Conservation (phyloP, 441 rosid species). For the Sinapis alba region DNA sequence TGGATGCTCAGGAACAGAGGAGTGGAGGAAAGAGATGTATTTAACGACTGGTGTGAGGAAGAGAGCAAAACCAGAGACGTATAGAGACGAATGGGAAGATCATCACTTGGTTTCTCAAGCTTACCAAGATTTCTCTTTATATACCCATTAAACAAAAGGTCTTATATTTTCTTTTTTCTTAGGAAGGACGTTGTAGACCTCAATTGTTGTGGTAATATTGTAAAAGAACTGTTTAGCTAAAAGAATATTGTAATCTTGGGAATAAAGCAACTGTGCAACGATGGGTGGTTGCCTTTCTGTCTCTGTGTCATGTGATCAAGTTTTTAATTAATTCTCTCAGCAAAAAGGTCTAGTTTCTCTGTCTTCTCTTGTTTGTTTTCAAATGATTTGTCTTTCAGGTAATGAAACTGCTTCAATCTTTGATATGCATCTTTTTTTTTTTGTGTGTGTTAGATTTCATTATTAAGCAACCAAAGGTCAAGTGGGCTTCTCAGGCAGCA, state of each 20-base stretch:
- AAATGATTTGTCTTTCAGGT: neutral
- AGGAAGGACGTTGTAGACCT: neutral
- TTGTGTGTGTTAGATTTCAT: neutral
- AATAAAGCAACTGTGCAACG: neutral
- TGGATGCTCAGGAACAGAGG: constrained; percentile 48
- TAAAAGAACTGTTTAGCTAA: neutral
- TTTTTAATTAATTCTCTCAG: neutral
- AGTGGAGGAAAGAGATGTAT: constrained; percentile 67
- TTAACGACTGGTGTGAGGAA: constrained; percentile 10
- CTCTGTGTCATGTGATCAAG: constrained; percentile 3
- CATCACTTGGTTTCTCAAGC: constrained; percentile 42
- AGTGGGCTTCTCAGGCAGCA: neutral
- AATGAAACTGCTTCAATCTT: neutral
- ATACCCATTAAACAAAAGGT: neutral
- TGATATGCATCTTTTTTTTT: neutral
- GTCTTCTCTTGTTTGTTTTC: constrained; percentile 5
- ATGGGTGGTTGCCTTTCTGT: neutral
- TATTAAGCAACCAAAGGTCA: neutral
- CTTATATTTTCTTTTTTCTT: neutral
- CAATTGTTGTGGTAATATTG: neutral
- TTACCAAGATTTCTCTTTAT: constrained; percentile 15
- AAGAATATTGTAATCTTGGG: neutral
- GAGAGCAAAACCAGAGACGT: constrained; percentile 44
- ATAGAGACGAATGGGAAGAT: constrained; percentile 80
- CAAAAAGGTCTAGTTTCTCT: neutral